Evolutionary conservation across 2,329 filamentous ascomycete genomes (phyloP), one percentile per base, ranked within the genome.

Genomic region (Coniochaeta sp.): DNA sequence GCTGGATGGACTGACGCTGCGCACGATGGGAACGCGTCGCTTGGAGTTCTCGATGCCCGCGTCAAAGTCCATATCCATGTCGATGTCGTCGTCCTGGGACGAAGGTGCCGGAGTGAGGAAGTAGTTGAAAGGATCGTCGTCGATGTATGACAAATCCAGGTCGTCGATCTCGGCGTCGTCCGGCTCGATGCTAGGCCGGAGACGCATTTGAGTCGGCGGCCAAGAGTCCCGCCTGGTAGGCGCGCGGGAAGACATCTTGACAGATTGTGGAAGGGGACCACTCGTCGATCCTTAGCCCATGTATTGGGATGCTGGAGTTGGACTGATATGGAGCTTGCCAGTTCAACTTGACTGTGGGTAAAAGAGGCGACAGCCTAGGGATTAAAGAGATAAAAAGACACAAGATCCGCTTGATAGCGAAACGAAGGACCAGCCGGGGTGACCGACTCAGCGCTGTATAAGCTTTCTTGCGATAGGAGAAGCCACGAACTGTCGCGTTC

Each of bases 1-100:
- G 32, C 75, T 81, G 0, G 82, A 85, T 2, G 82, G 82, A 66
- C 81, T 84, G 61, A 85, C 77, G 64, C 79, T 84, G 62, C 82
- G 77, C 58, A 84, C 73, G 44, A 79, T 74, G 17, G 77, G 75
- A 30, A 72, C 69, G 3, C 79, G 77, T 4, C 74, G 74, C 61
- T 72, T 77, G 59, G 73, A 68, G 64, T 81, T 77, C 66, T 84
- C 81, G 67, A 85, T 85, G 59, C 82, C 81, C 40, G 82, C 82
- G 66, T 85, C 81, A 65, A 79, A 77, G 64, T 82, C 79, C 72
- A 80, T 73, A 6, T 34, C 54, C 30, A 34, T 38, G 63, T 73
- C 73, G 52, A 74, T 69, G 44, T 76, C 76, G 28, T 75, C 69
- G 32, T 77, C 69, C n/a, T 68, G 67, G 17, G 65, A 71, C 12